Evolutionary conservation across 164 flowering plant genomes (phyloP).

Genomic region (Amborella trichopoda): DNA sequence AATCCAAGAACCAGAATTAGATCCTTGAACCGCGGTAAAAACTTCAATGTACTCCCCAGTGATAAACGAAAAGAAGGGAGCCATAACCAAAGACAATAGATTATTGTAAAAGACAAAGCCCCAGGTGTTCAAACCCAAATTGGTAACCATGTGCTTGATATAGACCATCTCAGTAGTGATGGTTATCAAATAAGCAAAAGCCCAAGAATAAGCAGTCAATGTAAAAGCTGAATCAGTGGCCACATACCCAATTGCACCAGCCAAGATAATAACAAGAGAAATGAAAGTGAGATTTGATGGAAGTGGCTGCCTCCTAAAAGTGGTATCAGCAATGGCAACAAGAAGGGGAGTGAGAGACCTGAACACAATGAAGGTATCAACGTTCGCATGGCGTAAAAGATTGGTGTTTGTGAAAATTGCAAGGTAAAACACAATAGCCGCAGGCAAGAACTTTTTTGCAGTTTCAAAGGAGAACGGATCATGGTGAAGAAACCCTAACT

Average conservation of each 20-base stretch:
- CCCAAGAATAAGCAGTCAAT: conserved; percentile 89
- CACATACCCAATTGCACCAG: conserved; percentile 81
- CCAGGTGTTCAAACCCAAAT: conserved; percentile 90
- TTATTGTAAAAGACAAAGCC: conserved; percentile 91
- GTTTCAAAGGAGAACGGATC: conserved; percentile 49
- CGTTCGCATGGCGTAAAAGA: conserved; percentile 85
- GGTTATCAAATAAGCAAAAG: conserved; percentile 70
- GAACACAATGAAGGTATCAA: conserved; percentile 81
- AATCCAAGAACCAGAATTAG: conserved; percentile 30
- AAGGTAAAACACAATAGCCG: conserved; percentile 69
- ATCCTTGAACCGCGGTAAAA: conserved; percentile 26
- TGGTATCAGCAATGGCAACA: conserved; percentile 23
- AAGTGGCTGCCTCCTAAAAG: conserved; percentile 61
- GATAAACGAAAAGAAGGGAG: conserved; percentile 62
- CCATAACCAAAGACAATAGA: conserved; percentile 70
- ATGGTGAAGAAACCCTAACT: conserved; percentile 57
- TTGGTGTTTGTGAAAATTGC: conserved; percentile 91
- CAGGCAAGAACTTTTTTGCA: conserved; percentile 82
- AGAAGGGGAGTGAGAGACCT: conserved; percentile 44
- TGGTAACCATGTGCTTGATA: conserved; percentile 88
- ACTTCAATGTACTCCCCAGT: conserved; percentile 79
- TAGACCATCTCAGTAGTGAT: conserved; percentile 91
- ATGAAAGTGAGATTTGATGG: conserved; percentile 69
- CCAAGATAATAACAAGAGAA: conserved; percentile 53
- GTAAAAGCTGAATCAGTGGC: conserved; percentile 71